Base-by-base conservation (phyloP, 441 rosid species). In the Pelargonium fulgidum region DNA sequence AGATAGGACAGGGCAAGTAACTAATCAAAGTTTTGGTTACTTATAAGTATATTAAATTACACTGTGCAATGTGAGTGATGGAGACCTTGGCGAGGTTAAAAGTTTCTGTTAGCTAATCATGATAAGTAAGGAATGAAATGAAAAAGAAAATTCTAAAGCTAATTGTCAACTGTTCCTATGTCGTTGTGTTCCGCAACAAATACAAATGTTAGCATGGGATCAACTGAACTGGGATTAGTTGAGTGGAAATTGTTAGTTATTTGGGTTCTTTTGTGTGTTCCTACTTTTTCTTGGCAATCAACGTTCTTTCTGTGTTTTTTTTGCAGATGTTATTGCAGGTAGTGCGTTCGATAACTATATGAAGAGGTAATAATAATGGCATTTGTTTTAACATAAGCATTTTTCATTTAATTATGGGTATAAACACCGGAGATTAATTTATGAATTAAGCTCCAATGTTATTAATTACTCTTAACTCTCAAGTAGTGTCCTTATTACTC, bases 291-390 rank as follows among this genome's bases (percentile, higher is more conserved):
- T 39, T 39, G 42, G 42, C 42, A 45, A 45, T 45, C 50, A 45
- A 9, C 50, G 11, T 10, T 45, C 50, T 10, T 45, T 45, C 50
- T 45, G 50, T 45, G n/a, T 4, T 45, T 12, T 58, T 45, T 70
- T 36, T 67, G 82, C 79, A 89, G 98, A 80, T 82, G 95, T 85
- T 62, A 70, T 70, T 39, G 96, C 86, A 0, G 87, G 74, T 68
- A 68, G 70, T 77, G 39, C 83, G 3, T 66, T 83, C 11, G 96
- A 90, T 74, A 90, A 83, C 48, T 90, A 92, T 64, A 86, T 92
- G 33, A 88, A 87, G 80, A 87, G 82, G 97, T 91, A 78, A 75
- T 66, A 33, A 52, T 42, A 19, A 48, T 44, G 36, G 24, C 13
- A 10, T n/a, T 54, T 47, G 14, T 42, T 14, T 41, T 0, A 19